These are phyloP conservation scores for Talaromyces sp. DNA, from an alignment of 2,329 filamentous ascomycete genomes.

Conservation along the genomic window DNA sequence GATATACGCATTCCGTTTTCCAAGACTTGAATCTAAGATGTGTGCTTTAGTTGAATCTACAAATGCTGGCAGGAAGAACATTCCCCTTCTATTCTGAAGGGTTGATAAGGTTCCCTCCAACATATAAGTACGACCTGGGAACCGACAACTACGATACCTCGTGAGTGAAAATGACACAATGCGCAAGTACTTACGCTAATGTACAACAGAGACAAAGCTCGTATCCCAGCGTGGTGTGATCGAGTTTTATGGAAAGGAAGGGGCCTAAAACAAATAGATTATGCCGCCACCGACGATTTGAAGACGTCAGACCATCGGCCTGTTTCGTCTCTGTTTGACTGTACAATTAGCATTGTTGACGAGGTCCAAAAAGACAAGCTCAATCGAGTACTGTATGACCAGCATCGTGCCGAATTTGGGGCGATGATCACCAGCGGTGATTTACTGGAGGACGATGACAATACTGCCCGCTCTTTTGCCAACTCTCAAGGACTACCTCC, in stretches of 20 bases:
- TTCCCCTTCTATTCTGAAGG: constrained; percentile 93
- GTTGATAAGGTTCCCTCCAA: constrained; percentile 80
- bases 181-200: constrained; percentile 25
- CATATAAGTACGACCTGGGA: constrained; percentile 91
- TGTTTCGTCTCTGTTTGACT: constrained; percentile 84
- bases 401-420: constrained; percentile 57
- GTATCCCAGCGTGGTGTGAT: constrained; percentile 97
- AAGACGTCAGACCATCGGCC: constrained; percentile 94
- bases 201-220: constrained; percentile 68
- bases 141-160: constrained; percentile 88
- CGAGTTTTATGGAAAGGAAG: constrained; percentile 81
- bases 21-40: neutral
- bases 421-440: neutral
- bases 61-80: constrained; percentile 87
- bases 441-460: constrained; percentile 55
- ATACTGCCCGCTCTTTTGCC: constrained; percentile 73
- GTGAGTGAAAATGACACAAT: constrained; percentile 42
- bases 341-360: constrained; percentile 73
- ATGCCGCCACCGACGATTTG: constrained; percentile 74
- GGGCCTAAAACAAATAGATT: constrained; percentile 75
- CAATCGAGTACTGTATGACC: constrained; percentile 67
- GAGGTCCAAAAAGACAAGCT: constrained; percentile 67
- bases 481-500: constrained; percentile 70
- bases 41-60: constrained; percentile 66
- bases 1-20: constrained; percentile 10